Percentiles rank a stretch among this genome's conserved stretches.
These are phyloP conservation scores for Pseudogymnoascus sp. DNA, from an alignment of 2,329 filamentous ascomycete species.

Conservation along the genomic window DNA sequence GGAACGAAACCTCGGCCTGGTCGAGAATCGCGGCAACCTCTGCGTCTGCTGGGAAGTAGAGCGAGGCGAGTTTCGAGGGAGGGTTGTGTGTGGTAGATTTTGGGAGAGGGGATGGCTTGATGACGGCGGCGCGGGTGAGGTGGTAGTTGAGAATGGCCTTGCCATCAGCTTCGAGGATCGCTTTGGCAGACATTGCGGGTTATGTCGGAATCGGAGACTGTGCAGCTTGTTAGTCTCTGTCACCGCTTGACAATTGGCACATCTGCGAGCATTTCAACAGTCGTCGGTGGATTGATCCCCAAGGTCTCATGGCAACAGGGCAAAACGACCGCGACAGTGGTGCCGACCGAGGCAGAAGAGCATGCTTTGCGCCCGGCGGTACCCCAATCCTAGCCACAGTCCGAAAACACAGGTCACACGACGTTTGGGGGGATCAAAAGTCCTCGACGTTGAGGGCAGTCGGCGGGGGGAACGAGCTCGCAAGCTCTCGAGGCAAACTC, in stretches of 20 bases:
- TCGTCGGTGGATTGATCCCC: background rate
- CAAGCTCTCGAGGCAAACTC: background rate
- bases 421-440: background rate
- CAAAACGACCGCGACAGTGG: background rate
- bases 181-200: conserved; percentile 80
- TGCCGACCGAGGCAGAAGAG: background rate
- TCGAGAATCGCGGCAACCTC: conserved; percentile 77
- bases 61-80: conserved; percentile 78
- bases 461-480: background rate
- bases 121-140: conserved; percentile 91
- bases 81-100: conserved; percentile 80
- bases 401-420: background rate
- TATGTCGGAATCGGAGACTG: conserved; percentile 9
- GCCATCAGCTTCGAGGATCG: conserved; percentile 97
- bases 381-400: background rate
- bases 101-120: conserved; percentile 95
- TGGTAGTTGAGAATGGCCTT: conserved; percentile 99
- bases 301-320: background rate
- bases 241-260: background rate
- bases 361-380: background rate
- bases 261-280: background rate
- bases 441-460: background rate
- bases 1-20: conserved; percentile 93
- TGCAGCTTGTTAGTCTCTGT: background rate
- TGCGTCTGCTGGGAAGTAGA: conserved; percentile 87